Percentiles rank a stretch among this genome's conserved stretches.
Conservation (phyloP, 129 eudicot genomes). For the Pulicaria dysenterica region DNA sequence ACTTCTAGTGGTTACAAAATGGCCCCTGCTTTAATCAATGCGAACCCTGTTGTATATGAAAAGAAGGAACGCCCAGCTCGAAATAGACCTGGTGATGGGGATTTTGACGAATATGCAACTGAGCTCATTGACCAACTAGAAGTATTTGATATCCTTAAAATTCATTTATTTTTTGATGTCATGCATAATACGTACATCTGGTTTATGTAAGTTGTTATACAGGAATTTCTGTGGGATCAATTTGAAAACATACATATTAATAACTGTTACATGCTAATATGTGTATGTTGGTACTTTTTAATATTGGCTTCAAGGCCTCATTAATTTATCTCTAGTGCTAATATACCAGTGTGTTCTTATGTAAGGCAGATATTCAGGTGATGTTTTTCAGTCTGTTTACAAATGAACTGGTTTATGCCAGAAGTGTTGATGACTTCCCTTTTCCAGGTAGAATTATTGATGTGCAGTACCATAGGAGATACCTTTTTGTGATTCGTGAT, state of each 20-base stretch:
- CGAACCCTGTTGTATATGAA: constrained; percentile 75
- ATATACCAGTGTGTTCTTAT: too few species aligned
- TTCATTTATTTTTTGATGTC: not conserved
- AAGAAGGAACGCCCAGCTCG: constrained; percentile 80
- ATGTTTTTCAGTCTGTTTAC: too few species aligned
- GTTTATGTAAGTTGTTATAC: not conserved
- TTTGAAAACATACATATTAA: not conserved
- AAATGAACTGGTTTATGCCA: too few species aligned
- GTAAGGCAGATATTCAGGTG: too few species aligned
- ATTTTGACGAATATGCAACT: constrained; percentile 62
- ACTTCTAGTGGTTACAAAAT: constrained; percentile 22
- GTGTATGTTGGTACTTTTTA: too few species aligned
- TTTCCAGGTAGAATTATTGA: too few species aligned
- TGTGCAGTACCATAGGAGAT: too few species aligned
- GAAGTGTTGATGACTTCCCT: too few species aligned
- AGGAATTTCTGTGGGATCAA: not conserved
- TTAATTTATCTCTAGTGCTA: too few species aligned
- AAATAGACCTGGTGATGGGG: constrained; percentile 37
- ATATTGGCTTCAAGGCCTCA: too few species aligned
- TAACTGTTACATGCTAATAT: not conserved
- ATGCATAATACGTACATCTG: not conserved
- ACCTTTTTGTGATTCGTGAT: too few species aligned
- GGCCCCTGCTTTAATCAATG: constrained; percentile 77
- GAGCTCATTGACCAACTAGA: constrained; percentile 82
- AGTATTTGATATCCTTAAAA: constrained; percentile 83